These are phyloP conservation scores for Aspergillus melleus DNA, from an alignment of 2,329 filamentous ascomycete species.

Conservation along the genomic window DNA sequence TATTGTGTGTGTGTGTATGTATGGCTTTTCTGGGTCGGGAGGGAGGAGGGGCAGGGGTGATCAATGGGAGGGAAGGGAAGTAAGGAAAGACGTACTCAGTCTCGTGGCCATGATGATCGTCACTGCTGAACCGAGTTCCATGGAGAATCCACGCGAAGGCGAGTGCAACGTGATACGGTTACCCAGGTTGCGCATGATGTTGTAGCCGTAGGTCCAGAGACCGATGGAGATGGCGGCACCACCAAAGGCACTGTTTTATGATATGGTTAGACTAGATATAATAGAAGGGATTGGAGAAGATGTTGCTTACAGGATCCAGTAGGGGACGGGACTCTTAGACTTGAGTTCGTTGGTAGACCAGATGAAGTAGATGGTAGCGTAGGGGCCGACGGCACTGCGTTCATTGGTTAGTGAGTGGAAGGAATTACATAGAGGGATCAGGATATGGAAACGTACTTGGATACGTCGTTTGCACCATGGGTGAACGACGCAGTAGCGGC, in stretches of 20 bases:
- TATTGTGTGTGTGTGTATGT: too few relatives aligned
- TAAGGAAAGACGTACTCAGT: conserved; percentile 9
- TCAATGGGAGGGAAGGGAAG: background rate
- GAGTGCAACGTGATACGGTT: conserved; percentile 21
- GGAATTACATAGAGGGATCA: background rate
- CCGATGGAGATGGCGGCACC: conserved; percentile 16
- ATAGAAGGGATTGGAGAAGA: background rate
- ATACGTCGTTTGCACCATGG: conserved; percentile 21
- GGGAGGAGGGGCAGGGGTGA: background rate
- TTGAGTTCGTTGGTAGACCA: conserved; percentile 9
- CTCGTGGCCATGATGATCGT: conserved; percentile 19
- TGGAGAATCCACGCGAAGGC: conserved; percentile 20
- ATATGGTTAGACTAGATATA: background rate
- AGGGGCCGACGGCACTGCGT: conserved; percentile 18
- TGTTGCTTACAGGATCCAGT: conserved; percentile 19
- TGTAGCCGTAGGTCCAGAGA: conserved; percentile 23
- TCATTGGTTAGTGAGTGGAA: background rate
- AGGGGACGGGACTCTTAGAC: conserved; percentile 15
- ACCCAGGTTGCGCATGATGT: conserved; percentile 22
- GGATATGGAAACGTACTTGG: conserved; percentile 11
- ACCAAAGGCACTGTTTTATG: conserved; percentile 16
- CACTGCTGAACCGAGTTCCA: conserved; percentile 20
- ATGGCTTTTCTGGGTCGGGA: background rate
- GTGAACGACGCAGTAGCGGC: conserved; percentile 18
- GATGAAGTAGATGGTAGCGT: conserved; percentile 20